Conservation (phyloP, 2,329 filamentous ascomycete genomes). For the Magnaporthales sp. region DNA sequence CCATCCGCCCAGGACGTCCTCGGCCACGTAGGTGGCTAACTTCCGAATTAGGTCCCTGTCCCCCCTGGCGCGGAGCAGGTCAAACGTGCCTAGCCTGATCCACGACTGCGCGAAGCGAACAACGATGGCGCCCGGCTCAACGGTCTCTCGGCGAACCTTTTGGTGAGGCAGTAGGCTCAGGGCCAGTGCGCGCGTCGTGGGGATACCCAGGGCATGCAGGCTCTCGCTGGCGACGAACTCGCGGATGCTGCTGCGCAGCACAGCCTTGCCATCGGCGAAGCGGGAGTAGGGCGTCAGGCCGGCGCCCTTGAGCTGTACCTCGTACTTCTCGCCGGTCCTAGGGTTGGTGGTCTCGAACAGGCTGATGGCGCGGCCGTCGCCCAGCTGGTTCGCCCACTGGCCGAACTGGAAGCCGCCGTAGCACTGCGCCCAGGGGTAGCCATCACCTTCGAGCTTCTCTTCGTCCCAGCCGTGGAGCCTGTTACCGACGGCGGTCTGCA, state of each 20-base stretch:
- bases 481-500: conserved; percentile 71
- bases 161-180: conserved; percentile 67
- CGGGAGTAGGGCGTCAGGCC: conserved; percentile 90
- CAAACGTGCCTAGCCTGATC: conserved; percentile 92
- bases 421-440: conserved; percentile 97
- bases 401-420: conserved; percentile 82
- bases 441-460: conserved; percentile 28
- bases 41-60: conserved; percentile 67
- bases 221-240: conserved; percentile 92
- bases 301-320: conserved; percentile 90
- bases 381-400: conserved; percentile 90
- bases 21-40: conserved; percentile 74
- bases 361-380: conserved; percentile 89
- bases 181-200: conserved; percentile 77
- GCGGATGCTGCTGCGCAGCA: conserved; percentile 83
- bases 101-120: conserved; percentile 84
- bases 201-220: conserved; percentile 76
- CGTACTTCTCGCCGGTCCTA: conserved; percentile 63
- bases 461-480: conserved; percentile 72
- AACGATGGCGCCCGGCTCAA: conserved; percentile 89
- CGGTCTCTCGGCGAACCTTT: conserved; percentile 66
- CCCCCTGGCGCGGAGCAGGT: conserved; percentile 74
- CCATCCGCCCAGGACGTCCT: conserved; percentile 85
- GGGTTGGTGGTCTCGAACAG: conserved; percentile 84
- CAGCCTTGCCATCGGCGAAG: conserved; percentile 93